phyloP scores from a whole-genome alignment of 805 yeast species.

The Candida anglica region DNA sequence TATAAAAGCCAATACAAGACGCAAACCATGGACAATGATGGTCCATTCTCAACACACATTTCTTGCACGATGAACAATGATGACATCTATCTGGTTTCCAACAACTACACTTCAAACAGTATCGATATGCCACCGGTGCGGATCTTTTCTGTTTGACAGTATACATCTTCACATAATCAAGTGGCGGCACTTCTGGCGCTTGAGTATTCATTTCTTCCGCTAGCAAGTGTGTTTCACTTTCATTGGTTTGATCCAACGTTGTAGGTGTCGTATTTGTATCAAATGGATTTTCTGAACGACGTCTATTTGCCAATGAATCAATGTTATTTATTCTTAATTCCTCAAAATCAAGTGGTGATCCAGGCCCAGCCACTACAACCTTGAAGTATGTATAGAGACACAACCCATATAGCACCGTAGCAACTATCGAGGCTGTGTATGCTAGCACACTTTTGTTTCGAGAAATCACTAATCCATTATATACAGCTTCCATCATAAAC shows the following conservation, averaged over 20 bases:
- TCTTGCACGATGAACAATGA: constrained; percentile 49
- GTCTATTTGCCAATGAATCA: constrained; percentile 10
- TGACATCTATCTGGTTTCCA: constrained; percentile 63
- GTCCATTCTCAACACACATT: constrained; percentile 51
- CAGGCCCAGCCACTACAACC: constrained; percentile 55
- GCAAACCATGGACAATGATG: constrained; percentile 90
- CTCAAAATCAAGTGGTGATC: constrained; percentile 59
- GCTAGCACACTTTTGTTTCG: constrained; percentile 10
- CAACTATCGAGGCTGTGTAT: constrained; percentile 14
- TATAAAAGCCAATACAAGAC: constrained; percentile 75
- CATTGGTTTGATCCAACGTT: too few species aligned
- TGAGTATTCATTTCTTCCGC: background rate
- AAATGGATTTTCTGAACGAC: background rate
- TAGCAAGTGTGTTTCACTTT: background rate
- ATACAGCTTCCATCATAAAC: constrained; percentile 21
- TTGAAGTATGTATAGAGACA: constrained; percentile 49
- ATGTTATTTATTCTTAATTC: constrained; percentile 31
- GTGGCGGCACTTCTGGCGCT: constrained; percentile 20
- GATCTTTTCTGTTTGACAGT: constrained; percentile 46
- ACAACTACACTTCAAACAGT: constrained; percentile 47
- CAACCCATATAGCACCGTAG: constrained; percentile 25
- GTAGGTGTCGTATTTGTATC: background rate
- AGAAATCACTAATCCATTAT: constrained; percentile 12
- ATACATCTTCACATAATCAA: constrained; percentile 30
- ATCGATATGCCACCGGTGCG: constrained; percentile 43